Conservation (phyloP, 257 asterid species). For the Ocimum tenuiflorum region DNA sequence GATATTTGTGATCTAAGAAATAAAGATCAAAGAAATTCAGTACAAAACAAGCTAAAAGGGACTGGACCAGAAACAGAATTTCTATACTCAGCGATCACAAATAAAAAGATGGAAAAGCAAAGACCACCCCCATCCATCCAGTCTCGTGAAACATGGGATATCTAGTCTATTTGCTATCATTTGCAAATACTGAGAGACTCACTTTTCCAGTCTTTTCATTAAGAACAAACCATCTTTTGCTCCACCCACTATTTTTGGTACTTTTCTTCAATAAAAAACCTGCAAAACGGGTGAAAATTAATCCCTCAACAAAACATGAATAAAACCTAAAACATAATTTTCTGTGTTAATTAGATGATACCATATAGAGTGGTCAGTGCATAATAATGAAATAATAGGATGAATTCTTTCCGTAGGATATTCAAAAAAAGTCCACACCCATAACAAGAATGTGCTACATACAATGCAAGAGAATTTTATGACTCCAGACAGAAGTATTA, state of each 20-base stretch:
- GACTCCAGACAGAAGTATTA: no score
- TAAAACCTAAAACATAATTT: background rate
- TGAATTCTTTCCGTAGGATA: no score
- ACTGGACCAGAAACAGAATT: background rate
- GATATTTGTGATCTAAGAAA: background rate
- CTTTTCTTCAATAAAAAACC: constrained; percentile 89
- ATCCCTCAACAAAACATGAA: background rate
- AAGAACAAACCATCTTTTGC: constrained; percentile 90
- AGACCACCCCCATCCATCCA: background rate
- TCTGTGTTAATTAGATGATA: no score
- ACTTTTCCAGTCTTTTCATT: constrained; percentile 97
- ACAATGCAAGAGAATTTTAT: background rate
- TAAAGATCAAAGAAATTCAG: background rate
- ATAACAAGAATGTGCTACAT: background rate
- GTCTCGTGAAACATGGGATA: background rate
- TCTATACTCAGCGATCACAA: background rate
- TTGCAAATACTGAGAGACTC: constrained; percentile 16
- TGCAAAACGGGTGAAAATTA: constrained; percentile 26
- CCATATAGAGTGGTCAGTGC: no score
- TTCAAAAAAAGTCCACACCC: no score
- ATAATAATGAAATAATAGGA: no score
- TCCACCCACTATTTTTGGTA: constrained; percentile 83
- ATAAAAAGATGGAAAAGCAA: background rate
- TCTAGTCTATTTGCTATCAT: no score
- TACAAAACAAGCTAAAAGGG: background rate